Evolutionary conservation across 2,329 filamentous ascomycete species (phyloP).

Genomic region (Domatiomyces globalis): DNA sequence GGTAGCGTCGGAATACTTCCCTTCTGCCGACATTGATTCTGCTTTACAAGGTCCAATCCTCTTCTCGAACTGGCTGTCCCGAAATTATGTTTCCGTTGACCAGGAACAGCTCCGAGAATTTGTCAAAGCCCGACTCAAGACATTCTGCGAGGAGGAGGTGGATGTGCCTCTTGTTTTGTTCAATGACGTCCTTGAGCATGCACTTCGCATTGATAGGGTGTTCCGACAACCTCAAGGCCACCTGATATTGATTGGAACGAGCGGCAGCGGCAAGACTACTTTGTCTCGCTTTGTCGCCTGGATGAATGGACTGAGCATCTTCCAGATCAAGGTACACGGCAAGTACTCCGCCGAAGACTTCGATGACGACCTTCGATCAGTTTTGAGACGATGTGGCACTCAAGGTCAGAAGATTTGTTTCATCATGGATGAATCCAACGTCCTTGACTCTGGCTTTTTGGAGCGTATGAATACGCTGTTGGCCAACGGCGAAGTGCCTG

Average conservation of each 20-base stretch:
- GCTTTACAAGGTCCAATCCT: slow-evolving; percentile 86
- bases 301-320: slow-evolving; percentile 99
- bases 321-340: slow-evolving; percentile 99
- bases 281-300: slow-evolving; percentile 95
- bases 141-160: slow-evolving; percentile 98
- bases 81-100: slow-evolving; percentile 94
- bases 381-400: slow-evolving; percentile 84
- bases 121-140: slow-evolving; percentile 90
- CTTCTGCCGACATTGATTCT: slow-evolving; percentile 80
- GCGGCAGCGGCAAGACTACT: slow-evolving; percentile 96
- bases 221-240: slow-evolving; percentile 97
- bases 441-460: slow-evolving; percentile 94
- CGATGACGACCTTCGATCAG: slow-evolving; percentile 88
- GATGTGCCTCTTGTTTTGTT: slow-evolving; percentile 98
- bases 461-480: slow-evolving; percentile 98
- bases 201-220: slow-evolving; percentile 92
- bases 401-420: slow-evolving; percentile 99
- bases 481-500: slow-evolving; percentile 97
- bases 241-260: slow-evolving; percentile 95
- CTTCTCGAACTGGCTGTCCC: slow-evolving; percentile 98
- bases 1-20: slow-evolving; percentile 84
- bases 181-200: slow-evolving; percentile 96
- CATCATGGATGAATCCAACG: slow-evolving; percentile 99
- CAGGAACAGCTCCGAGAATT: slow-evolving; percentile 91
- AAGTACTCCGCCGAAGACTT: slow-evolving; percentile 98